A percentile compares a stretch with the other conserved stretches of the same genome.
Conservation (phyloP, 2,329 filamentous ascomycete species). For the Chaetomiaceae sp. region DNA sequence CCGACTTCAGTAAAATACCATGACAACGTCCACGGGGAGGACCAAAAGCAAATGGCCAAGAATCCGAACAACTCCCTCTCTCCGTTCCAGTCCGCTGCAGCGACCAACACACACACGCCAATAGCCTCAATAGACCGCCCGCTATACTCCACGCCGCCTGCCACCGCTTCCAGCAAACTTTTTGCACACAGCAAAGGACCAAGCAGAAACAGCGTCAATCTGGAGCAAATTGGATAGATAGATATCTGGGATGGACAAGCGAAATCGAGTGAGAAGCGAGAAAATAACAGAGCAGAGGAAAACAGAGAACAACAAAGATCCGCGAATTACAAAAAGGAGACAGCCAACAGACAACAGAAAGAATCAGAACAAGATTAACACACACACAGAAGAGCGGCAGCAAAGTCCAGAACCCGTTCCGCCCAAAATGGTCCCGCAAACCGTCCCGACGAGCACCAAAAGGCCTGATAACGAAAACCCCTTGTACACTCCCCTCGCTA, state of each 20-base stretch:
- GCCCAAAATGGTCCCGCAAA: too few relatives aligned
- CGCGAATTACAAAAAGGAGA: constrained; percentile 8
- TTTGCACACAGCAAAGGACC: constrained; percentile 17
- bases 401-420: too few relatives aligned
- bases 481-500: constrained; percentile 23
- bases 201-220: constrained; percentile 19
- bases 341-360: constrained; percentile 8
- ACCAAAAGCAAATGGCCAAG: too few relatives aligned
- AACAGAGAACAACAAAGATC: too few relatives aligned
- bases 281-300: constrained; percentile 18
- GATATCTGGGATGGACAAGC: not conserved
- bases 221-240: constrained; percentile 12
- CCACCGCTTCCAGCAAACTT: constrained; percentile 14
- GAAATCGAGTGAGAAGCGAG: too few relatives aligned
- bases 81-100: constrained; percentile 16
- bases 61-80: too few relatives aligned
- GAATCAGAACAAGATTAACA: constrained; percentile 21
- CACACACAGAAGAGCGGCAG: too few relatives aligned
- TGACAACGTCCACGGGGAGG: too few relatives aligned
- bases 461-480: constrained; percentile 18
- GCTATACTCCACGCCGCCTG: constrained; percentile 17
- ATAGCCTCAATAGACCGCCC: constrained; percentile 21
- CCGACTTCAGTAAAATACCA: too few relatives aligned
- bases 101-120: constrained; percentile 25
- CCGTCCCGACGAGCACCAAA: constrained; percentile 22